Evolutionary conservation across 2,329 filamentous ascomycete genomes (phyloP).

Genomic region (Aureobasidium pullulans): DNA sequence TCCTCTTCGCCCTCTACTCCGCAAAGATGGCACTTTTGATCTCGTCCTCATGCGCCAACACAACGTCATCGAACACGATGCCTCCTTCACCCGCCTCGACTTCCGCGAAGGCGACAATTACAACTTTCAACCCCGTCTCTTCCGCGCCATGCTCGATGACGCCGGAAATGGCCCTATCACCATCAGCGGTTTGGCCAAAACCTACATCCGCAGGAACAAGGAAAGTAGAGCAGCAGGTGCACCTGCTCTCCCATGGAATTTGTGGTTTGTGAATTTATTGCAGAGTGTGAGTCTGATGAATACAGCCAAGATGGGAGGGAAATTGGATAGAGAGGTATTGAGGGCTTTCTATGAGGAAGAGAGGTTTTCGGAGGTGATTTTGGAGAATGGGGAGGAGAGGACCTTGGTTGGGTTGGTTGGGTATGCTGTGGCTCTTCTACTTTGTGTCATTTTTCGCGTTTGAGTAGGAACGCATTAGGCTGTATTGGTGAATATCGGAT

Average conservation of each 20-base stretch:
- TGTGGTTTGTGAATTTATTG: constrained; percentile 26
- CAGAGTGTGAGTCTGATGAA: constrained; percentile 18
- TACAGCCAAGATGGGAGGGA: constrained; percentile 17
- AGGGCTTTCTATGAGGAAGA: constrained; percentile 26
- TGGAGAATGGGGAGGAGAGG: constrained; percentile 20
- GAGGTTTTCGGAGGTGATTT: constrained; percentile 23
- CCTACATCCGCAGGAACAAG: constrained; percentile 23
- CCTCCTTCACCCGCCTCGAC: constrained; percentile 29
- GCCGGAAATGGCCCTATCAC: constrained; percentile 27
- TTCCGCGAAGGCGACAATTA: constrained; percentile 30
- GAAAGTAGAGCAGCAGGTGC: constrained; percentile 20
- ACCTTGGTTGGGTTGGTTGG: constrained; percentile 20
- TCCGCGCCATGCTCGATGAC: constrained; percentile 26
- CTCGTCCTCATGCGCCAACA: constrained; percentile 27
- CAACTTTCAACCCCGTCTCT: constrained; percentile 27
- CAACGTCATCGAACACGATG: constrained; percentile 30
- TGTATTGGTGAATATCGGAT: no score
- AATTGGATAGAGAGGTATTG: constrained; percentile 20
- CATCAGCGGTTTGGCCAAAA: constrained; percentile 23
- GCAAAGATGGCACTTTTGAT: constrained; percentile 27
- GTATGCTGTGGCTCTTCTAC: constrained; percentile 15
- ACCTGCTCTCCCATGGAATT: constrained; percentile 20
- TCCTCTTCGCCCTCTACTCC: constrained; percentile 18
- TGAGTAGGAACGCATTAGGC: not conserved
- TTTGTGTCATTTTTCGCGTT: not conserved